Base-by-base conservation (phyloP, 2,329 filamentous ascomycete genomes). In the Geoglossum cookeanum region DNA sequence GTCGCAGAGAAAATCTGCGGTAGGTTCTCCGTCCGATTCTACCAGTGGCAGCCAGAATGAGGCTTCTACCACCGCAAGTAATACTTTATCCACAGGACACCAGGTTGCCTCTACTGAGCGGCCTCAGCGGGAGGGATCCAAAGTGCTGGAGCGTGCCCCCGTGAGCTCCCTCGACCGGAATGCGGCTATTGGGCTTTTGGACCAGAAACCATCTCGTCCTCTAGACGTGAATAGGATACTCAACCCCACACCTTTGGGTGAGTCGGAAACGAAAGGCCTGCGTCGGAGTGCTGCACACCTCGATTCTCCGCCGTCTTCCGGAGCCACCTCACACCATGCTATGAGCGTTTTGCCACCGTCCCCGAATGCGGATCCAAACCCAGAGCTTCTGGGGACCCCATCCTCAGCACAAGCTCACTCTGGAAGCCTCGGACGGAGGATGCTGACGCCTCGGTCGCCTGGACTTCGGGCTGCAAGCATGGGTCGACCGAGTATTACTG, bases 381-480 rank as follows among this genome's bases (percentile, higher is more conserved):
- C 49, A 17, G 30, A 32, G 30, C 30, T 15, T 17, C 33, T 35
- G 4, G 27, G 11, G 17, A 53, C 49, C 22, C 49, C 49, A 35
- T 22, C 30, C 15, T 53, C 49, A 35, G 35, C 72, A 70, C 60
- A 72, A 69, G 32, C 30, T 17, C 30, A 53, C 22, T 45, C 56
- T 32, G 56, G 44, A 55, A 33, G 27, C 7, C 65, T 47, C 64
- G 67, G 69, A 57, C 71, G 78, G 61, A 74, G 75, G 37, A 74
- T 79, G n/a, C 64, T 81, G 59, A 80, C 77, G 9, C 78, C 80
- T 0, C 73, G 75, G 61, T 81, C 80, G 8, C 79, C 79, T 8
- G 68, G 64, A 3, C 56, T 74, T 45, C 75, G 79, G 60, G 71
- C 75, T 30, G 70, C 74, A 17, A 80, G 76, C 62, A 63, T 77